Percentiles rank a stretch among this genome's conserved stretches.
These are phyloP conservation scores for Pseudozyma flocculosa DNA, from an alignment of 1,284 basidiomycete species.

Conservation along the genomic window DNA sequence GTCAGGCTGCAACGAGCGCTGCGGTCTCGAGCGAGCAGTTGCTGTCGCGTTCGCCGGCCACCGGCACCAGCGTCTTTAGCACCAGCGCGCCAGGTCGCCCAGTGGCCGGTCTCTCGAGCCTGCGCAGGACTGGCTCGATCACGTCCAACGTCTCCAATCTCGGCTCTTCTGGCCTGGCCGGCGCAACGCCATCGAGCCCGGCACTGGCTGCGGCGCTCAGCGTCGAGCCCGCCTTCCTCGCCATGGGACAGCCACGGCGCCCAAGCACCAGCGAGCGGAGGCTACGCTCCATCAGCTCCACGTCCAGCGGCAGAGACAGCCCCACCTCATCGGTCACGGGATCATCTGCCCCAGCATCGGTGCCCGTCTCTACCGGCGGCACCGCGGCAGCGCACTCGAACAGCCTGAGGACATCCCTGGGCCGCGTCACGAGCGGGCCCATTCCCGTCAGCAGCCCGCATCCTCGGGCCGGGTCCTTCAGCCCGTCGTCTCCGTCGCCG, in stretches of 20 bases:
- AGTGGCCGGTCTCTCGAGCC: constrained; percentile 42
- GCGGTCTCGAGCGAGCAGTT: constrained; percentile 1
- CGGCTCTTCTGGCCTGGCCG: constrained; percentile 3
- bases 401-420: too few relatives aligned
- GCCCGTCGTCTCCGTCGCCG: constrained; percentile 43
- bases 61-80: constrained; percentile 37
- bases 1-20: constrained; percentile 1
- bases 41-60: constrained; percentile 21
- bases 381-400: too few relatives aligned
- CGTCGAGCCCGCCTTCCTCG: constrained; percentile 39
- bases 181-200: constrained; percentile 25
- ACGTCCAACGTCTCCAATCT: constrained; percentile 16
- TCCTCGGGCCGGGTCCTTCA: constrained; percentile 34
- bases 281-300: constrained; percentile 21
- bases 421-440: too few relatives aligned
- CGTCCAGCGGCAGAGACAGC: constrained; percentile 15
- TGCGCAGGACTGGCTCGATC: constrained; percentile 28
- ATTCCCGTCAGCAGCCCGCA: constrained; percentile 1
- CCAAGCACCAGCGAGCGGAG: constrained; percentile 31
- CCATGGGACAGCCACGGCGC: constrained; percentile 23
- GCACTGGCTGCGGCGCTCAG: constrained; percentile 29
- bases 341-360: not conserved
- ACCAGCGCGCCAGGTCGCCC: constrained; percentile 28
- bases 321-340: constrained; percentile 10
- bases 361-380: too few relatives aligned